Base-by-base conservation (phyloP, 139 green algal genomes). In the Auxenochlorella protothecoides region DNA sequence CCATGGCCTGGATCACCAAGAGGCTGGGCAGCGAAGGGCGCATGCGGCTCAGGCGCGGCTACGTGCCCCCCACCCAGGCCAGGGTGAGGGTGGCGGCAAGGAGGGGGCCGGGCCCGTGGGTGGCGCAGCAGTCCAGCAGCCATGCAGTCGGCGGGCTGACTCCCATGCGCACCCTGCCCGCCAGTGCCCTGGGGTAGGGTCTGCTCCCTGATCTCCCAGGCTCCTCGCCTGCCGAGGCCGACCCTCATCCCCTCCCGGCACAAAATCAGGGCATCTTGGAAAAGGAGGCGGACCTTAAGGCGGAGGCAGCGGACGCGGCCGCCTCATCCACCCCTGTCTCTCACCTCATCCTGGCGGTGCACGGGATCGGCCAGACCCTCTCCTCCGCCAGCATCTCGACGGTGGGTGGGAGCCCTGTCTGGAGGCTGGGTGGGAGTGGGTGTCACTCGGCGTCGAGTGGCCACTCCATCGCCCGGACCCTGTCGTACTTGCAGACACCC, bases 361-460 rank as follows among this genome's bases (percentile, higher is more conserved):
- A 93, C 55, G 88, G 88, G 68, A 91, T 93, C 68, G 88, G 88
- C 10, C 88, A 93, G 80, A 80, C 77, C 14, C 68, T 92, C 70
- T 60, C 74, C 60, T 69, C 59, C 5, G 75, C 81, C n/a, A 85
- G 87, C 74, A 83, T 92, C 55, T 85, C 84, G 13, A 66, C 86
- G 53, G 86, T 69, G 55, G 12, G 12, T 12, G 13, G 16, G 62
- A 15, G 13, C 62, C 44, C 13, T 15, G 64, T 44, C 27, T 54
- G 68, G 51, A 5, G 57, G 7, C 14, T 4, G 53, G 4, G 16
- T 64, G 53, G 13, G 3, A 5, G 55, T 5, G 4, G 15, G 66
- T 62, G 7, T 68, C 8, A 5, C 3, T 11, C 3, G 52, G 3
- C 8, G 64, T 9, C 51, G 44, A 4, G 5, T 4, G 51, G 7